Evolutionary conservation across 169 alveolate species (phyloP).

Genomic region (Plasmodium sp.): DNA sequence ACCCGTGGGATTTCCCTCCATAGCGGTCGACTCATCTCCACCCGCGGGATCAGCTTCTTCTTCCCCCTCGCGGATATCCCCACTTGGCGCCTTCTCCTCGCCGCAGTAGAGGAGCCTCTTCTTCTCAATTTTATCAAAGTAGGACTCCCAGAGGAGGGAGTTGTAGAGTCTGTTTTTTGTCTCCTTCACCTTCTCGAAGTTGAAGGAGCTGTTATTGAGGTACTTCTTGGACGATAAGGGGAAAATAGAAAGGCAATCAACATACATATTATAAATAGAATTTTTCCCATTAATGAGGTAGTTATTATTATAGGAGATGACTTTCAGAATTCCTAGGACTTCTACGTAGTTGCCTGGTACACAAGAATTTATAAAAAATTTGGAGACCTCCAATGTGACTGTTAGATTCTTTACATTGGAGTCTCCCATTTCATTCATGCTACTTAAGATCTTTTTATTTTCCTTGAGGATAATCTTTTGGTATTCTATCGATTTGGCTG

Average conservation of each 20-base stretch:
- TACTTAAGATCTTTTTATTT: conserved; percentile 27
- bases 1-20: neutral
- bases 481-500: conserved; percentile 70
- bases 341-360: conserved; percentile 61
- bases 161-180: conserved; percentile 33
- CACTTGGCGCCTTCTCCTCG: neutral
- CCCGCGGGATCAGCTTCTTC: too few species aligned
- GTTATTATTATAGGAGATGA: conserved; percentile 25
- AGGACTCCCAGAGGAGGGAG: conserved; percentile 57
- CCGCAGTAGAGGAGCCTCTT: neutral
- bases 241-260: conserved; percentile 63
- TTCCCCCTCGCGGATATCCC: neutral
- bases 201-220: conserved; percentile 37
- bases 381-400: conserved; percentile 43
- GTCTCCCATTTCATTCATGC: conserved; percentile 25
- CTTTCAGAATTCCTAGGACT: conserved; percentile 57
- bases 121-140: conserved; percentile 23
- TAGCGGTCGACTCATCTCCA: too few species aligned
- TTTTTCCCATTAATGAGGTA: conserved; percentile 61
- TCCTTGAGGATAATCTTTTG: conserved; percentile 61
- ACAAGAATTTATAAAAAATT: conserved; percentile 56
- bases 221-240: conserved; percentile 59
- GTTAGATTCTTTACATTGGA: conserved; percentile 31
- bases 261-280: conserved; percentile 52
- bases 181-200: conserved; percentile 19